Evolutionary conservation across 768 basidiomycete species (phyloP).

Genomic region (Boletus reticuloceps): DNA sequence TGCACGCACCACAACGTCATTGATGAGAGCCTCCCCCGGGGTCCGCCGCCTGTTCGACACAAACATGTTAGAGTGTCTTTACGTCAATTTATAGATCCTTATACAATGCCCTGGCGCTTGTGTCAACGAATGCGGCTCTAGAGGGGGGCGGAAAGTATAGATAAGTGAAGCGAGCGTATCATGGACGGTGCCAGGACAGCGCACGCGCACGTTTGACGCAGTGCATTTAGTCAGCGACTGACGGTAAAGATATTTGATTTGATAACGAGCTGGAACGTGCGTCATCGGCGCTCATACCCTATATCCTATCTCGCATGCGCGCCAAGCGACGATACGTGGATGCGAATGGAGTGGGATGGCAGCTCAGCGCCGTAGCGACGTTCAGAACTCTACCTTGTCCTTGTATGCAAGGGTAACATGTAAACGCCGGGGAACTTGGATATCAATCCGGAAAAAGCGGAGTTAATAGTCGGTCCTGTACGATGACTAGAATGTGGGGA

Average conservation of each 20-base stretch:
- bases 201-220: not conserved
- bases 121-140: not conserved
- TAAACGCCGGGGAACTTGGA: not conserved
- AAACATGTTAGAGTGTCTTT: no score
- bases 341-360: not conserved
- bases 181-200: not conserved
- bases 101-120: no score
- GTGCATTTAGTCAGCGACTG: no score
- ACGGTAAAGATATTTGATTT: no score
- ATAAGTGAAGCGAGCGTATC: not conserved
- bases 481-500: no score
- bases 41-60: no score
- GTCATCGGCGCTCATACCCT: not conserved
- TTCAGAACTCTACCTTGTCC: not conserved
- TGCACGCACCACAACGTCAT: not conserved
- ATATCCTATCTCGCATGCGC: constrained; percentile 1
- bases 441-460: not conserved
- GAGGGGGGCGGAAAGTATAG: not conserved
- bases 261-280: constrained; percentile 2
- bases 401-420: not conserved
- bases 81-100: no score
- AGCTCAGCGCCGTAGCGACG: not conserved
- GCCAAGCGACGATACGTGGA: not conserved
- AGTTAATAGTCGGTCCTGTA: no score
- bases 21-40: not conserved